phyloP scores from a whole-genome alignment of 257 asterid species.

The Ilex aquifolium region DNA sequence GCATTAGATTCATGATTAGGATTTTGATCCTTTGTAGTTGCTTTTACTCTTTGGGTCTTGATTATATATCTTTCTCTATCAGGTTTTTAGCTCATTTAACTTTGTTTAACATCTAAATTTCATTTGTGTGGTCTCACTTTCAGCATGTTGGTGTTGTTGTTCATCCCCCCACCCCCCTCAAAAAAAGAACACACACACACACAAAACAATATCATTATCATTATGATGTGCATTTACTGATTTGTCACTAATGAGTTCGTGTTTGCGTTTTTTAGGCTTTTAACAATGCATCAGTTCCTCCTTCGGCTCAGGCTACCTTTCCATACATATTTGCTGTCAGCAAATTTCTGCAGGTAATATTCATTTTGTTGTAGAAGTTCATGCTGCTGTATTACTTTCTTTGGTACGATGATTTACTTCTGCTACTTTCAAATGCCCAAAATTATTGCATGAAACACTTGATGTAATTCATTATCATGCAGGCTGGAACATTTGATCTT shows the following conservation, averaged over 20 bases:
- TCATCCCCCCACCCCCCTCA: too few relatives aligned
- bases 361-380: neutral
- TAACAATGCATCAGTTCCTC: slow-evolving; percentile 84
- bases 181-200: too few relatives aligned
- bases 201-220: too few relatives aligned
- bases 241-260: slow-evolving; percentile 11
- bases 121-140: too few relatives aligned
- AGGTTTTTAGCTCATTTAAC: too few relatives aligned
- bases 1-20: too few relatives aligned
- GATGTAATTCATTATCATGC: slow-evolving; percentile 7
- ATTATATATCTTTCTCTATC: too few relatives aligned
- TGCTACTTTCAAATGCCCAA: slow-evolving; percentile 1
- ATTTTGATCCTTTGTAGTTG: neutral
- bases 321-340: slow-evolving; percentile 80
- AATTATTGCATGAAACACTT: too few relatives aligned
- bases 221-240: slow-evolving; percentile 1
- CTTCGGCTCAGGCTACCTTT: slow-evolving; percentile 88
- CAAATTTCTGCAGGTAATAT: slow-evolving; percentile 92
- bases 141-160: too few relatives aligned
- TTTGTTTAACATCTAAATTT: too few relatives aligned
- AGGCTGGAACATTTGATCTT: slow-evolving; percentile 93
- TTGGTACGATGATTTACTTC: neutral
- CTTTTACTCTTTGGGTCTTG: neutral
- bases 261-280: slow-evolving; percentile 47
- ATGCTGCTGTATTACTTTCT: too few relatives aligned